Evolutionary conservation across 805 yeast species (phyloP), one percentile per base, ranked within the genome.

Genomic region (Debaryomyces castellii): DNA sequence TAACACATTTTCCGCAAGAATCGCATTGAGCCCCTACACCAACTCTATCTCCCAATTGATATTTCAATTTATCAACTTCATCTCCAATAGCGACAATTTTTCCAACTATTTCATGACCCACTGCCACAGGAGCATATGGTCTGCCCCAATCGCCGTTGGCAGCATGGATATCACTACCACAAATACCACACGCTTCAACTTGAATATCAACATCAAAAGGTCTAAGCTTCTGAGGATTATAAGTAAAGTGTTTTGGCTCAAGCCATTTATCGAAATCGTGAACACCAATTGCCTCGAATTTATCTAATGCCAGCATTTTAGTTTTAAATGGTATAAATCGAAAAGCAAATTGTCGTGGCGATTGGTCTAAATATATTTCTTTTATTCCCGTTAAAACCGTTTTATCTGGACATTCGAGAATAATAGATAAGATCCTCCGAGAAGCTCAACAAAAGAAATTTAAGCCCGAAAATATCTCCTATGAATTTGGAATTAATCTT

Each of bases 31-130:
- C 48, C 8, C 48, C 79, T 23, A 73, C 57, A 36, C 78, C 79
- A 30, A 71, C 77, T 43, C 77, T 59, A 55, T 74, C 77, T 24
- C 79, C 79, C 25, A 71, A 46, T 50, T 71, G 66, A 53, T 64
- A 63, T 25, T 56, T 45, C 12, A 66, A 54, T 30, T 30, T 30
- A 17, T 30, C 34, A 43, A 66, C 71, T 38, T 63, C 60, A 20
- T 63, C 49, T 27, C 73, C 76, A 36, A 69, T 66, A 43, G 30
- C 24, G 9, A 47, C 44, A 8, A 59, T 62, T 10, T 51, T 41
- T 12, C 64, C 64, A 12, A 56, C 47, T 46, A 58, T 57, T 43
- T 59, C 64, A 52, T 59, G 64, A 10, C 64, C 64, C 5, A 54
- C 59, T 12, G 58, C 57, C 17, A 51, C 24, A 25, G 43, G 40